Conservation (phyloP, 129 eudicot genomes). For the Flaveria brownii region DNA sequence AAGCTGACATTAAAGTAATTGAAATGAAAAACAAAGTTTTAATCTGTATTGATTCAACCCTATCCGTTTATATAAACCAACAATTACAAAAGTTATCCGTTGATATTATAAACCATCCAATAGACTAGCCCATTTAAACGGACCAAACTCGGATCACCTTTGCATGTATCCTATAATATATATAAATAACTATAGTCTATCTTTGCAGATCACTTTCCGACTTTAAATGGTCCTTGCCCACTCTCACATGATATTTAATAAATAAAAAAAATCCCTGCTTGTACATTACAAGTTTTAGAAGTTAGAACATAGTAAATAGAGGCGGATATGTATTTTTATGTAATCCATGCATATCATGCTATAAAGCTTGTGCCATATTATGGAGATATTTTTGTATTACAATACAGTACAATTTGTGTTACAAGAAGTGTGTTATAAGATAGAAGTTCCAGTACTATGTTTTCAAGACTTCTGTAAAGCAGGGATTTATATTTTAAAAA, state of each 20-base stretch:
- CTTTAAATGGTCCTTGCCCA: slow-evolving; percentile 1
- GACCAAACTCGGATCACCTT: not conserved
- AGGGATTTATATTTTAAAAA: not conserved
- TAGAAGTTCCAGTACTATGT: not conserved
- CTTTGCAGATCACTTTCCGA: not conserved
- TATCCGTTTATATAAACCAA: slow-evolving; percentile 14
- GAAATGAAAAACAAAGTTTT: slow-evolving; percentile 13
- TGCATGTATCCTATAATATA: slow-evolving; percentile 3
- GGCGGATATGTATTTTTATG: not conserved
- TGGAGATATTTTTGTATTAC: not conserved
- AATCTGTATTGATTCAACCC: not conserved
- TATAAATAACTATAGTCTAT: not conserved
- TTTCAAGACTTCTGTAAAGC: not conserved
- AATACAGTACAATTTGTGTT: not conserved
- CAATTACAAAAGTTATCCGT: not conserved
- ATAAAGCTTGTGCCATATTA: too few species aligned
- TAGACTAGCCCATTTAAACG: not conserved
- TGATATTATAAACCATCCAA: not conserved
- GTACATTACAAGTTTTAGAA: not conserved
- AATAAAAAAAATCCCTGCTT: not conserved
- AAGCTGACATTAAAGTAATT: not conserved
- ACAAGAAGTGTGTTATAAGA: not conserved
- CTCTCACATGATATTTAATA: not conserved
- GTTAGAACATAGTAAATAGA: not conserved
- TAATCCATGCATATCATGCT: not conserved